Conservation (phyloP, 169 alveolate genomes). For the Cryptosporidium viatorum region DNA sequence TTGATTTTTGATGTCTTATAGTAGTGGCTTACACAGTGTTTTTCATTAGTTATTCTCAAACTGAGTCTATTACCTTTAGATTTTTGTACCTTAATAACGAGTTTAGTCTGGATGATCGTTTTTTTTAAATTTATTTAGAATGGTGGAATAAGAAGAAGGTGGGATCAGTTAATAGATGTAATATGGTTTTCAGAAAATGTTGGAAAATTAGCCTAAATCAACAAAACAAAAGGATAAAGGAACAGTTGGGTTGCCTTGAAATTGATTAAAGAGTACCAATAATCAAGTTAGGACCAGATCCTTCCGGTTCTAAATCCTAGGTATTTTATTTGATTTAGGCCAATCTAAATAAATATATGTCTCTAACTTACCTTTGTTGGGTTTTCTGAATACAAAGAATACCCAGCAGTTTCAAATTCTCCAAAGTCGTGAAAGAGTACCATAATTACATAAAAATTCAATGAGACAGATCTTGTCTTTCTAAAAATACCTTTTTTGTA, state of each 20-base stretch:
- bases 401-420: conserved; percentile 53
- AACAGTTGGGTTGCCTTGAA: neutral
- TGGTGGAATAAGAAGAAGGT: too few relatives aligned
- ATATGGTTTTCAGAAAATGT: neutral
- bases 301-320: neutral
- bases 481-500: too few relatives aligned
- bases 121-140: neutral
- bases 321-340: too few relatives aligned
- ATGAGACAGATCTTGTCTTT: neutral
- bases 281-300: neutral
- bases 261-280: too few relatives aligned
- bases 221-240: neutral
- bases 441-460: neutral
- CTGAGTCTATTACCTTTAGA: conserved; percentile 48
- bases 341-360: neutral
- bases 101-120: conserved; percentile 24
- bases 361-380: conserved; percentile 48
- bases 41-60: conserved; percentile 49
- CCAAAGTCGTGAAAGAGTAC: conserved; percentile 35
- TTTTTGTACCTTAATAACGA: conserved; percentile 40
- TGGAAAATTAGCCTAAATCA: neutral
- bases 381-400: conserved; percentile 7
- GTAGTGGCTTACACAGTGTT: conserved; percentile 49
- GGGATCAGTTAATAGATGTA: neutral
- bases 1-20: conserved; percentile 29